A percentile compares a stretch with the other conserved stretches of the same genome.
These are phyloP conservation scores for Neoscytalidium dimidiatum DNA, from an alignment of 2,329 filamentous ascomycete species.

Conservation along the genomic window DNA sequence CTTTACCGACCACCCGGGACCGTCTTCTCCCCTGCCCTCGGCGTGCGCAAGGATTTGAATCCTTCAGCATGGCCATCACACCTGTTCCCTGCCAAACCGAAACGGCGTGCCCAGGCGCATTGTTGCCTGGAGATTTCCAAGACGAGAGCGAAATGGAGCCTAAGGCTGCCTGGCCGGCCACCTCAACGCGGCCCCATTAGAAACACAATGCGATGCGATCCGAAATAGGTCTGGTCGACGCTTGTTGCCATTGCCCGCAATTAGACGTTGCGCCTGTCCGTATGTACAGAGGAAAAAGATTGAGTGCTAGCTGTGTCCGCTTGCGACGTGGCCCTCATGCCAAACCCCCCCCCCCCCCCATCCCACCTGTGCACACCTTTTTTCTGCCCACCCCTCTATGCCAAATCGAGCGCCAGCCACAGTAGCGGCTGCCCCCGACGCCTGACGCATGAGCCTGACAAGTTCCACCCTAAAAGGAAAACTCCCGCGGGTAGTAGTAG, in stretches of 20 bases:
- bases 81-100: constrained; percentile 13
- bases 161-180: background rate
- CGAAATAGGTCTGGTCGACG: background rate
- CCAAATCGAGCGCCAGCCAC: background rate
- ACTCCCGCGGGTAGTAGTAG: background rate
- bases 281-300: background rate
- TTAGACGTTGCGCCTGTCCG: background rate
- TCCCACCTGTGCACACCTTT: constrained; percentile 6
- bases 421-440: constrained; percentile 4
- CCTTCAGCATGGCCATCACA: constrained; percentile 19
- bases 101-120: constrained; percentile 7
- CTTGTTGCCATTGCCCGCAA: background rate
- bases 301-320: constrained; percentile 6
- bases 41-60: background rate
- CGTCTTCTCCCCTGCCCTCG: background rate
- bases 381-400: background rate
- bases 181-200: too few species aligned
- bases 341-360: constrained; percentile 1
- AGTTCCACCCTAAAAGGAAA: background rate
- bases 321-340: background rate
- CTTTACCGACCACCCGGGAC: constrained; percentile 17
- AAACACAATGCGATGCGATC: background rate
- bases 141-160: background rate
- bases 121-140: constrained; percentile 7
- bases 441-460: constrained; percentile 5